Percentiles rank a stretch among this genome's conserved stretches.
phyloP scores from a whole-genome alignment of 1,284 basidiomycete genomes.

The Fomitopsis pinicola region DNA sequence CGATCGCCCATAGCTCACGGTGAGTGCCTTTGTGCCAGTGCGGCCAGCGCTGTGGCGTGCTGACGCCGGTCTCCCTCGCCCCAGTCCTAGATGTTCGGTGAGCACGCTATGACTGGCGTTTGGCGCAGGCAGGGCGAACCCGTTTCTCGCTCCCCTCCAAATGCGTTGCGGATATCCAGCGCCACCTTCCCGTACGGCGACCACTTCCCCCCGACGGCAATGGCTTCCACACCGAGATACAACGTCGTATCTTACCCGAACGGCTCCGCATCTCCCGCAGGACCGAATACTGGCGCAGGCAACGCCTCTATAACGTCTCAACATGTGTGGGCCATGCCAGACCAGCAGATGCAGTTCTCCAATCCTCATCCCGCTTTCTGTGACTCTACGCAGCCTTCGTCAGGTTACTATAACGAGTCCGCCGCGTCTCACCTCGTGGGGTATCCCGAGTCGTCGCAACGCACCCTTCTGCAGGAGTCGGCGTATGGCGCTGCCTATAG shows the following conservation, averaged over 20 bases:
- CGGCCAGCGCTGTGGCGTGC: not conserved
- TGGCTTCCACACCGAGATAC: conserved; percentile 21
- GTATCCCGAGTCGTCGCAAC: conserved; percentile 33
- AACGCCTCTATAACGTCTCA: conserved; percentile 18
- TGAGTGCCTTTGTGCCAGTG: not conserved
- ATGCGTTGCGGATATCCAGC: not conserved
- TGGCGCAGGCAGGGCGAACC: conserved; percentile 14
- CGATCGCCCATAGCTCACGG: not conserved
- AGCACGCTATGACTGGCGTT: conserved; percentile 15
- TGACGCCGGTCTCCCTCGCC: not conserved
- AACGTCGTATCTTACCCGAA: conserved; percentile 19
- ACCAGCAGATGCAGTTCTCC: conserved; percentile 15
- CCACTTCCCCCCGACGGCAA: conserved; percentile 14
- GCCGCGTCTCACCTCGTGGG: conserved; percentile 23
- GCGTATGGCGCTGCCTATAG: conserved; percentile 23
- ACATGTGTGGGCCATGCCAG: conserved; percentile 22
- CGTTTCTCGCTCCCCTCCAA: conserved; percentile 6
- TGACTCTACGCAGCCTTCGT: conserved; percentile 16
- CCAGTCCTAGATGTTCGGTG: conserved; percentile 6
- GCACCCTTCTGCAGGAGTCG: conserved; percentile 27
- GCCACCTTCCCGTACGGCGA: conserved; percentile 17
- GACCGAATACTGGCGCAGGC: conserved; percentile 16
- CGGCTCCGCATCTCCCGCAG: conserved; percentile 16
- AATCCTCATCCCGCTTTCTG: conserved; percentile 17
- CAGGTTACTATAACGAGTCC: conserved; percentile 20